Evolutionary conservation across 1,284 basidiomycete species (phyloP).

Genomic region (Inonotus obliquus): DNA sequence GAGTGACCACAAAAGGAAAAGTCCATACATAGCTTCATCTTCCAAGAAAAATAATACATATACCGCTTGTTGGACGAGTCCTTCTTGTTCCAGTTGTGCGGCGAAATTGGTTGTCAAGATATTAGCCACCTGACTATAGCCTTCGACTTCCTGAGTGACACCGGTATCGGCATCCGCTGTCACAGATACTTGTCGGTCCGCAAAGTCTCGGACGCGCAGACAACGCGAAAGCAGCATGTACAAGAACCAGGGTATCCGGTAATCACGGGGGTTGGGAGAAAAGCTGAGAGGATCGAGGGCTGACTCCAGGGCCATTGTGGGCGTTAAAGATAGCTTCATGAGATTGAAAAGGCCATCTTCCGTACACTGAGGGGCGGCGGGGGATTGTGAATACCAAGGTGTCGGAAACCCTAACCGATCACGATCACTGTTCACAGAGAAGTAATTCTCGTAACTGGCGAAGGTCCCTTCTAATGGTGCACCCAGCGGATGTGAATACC

Average conservation of each 20-base stretch:
- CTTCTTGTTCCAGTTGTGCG: conserved; percentile 78
- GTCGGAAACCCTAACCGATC: conserved; percentile 55
- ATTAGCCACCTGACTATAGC: conserved; percentile 82
- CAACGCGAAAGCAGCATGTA: conserved; percentile 85
- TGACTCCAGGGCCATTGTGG: conserved; percentile 57
- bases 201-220: conserved; percentile 80
- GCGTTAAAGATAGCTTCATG: conserved; percentile 71
- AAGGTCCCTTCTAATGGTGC: conserved; percentile 70
- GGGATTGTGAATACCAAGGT: conserved; percentile 60
- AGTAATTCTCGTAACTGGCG: conserved; percentile 57
- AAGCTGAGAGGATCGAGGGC: conserved; percentile 66
- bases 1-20: conserved; percentile 6
- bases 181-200: conserved; percentile 55
- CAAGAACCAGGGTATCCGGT: conserved; percentile 88
- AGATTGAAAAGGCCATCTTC: conserved; percentile 81
- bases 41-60: conserved; percentile 92
- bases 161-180: conserved; percentile 40
- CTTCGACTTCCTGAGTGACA: conserved; percentile 46
- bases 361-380: conserved; percentile 24
- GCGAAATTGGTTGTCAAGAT: conserved; percentile 82
- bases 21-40: conserved; percentile 64
- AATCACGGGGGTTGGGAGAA: conserved; percentile 72
- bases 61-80: conserved; percentile 80
- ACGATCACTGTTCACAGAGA: conserved; percentile 37
- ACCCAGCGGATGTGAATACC: conserved; percentile 81